Evolutionary conservation across 768 basidiomycete species (phyloP), one percentile per base, ranked within the genome.

Genomic region (Rhizopogon rudus): DNA sequence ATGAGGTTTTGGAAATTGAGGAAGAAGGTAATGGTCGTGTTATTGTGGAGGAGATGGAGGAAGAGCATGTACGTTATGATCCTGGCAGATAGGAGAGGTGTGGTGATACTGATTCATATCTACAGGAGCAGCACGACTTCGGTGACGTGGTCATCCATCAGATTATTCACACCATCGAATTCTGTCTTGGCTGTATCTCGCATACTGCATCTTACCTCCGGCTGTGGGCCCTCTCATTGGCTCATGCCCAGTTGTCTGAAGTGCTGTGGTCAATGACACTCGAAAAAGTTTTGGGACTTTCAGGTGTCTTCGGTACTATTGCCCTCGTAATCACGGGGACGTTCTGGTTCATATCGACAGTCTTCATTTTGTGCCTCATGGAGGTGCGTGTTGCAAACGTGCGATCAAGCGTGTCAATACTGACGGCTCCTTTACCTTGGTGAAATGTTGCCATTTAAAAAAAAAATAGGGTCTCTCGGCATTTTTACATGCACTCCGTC

Each of bases 101-200:
- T 54, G 31, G 40, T 31, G 35, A 37, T 55, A 51, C 52, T 56
- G 42, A 62, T 55, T 20, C 28, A 51, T 58, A 45, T 53, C 53
- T 42, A 59, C 66, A 87, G 81, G 84, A 93, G 74, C 79, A 90
- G 46, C 92, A 95, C 68, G 93, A 97, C 65, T 92, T 98, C 71
- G 78, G 93, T 66, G 97, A 99, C 71, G 83, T 97, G 56, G 83
- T 97, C 22, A 91, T 98, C 57, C 96, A 99, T 73, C 97, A 99
- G 71, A 78, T 97, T 58, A 99, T 99, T 65, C 97, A 98, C 73
- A 96, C 94, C 25, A 98, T 99, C 72, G 97, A 99, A 75, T 99
- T 98, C 74, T 99, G 97, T 68, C 84, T 99, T 35, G 97, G 96
- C 6, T 98, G 96, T 71, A 98, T 98, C 65, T 98, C 96, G 60